phyloP scores from a whole-genome alignment of 768 basidiomycete genomes.

The Tulasnella sp. region DNA sequence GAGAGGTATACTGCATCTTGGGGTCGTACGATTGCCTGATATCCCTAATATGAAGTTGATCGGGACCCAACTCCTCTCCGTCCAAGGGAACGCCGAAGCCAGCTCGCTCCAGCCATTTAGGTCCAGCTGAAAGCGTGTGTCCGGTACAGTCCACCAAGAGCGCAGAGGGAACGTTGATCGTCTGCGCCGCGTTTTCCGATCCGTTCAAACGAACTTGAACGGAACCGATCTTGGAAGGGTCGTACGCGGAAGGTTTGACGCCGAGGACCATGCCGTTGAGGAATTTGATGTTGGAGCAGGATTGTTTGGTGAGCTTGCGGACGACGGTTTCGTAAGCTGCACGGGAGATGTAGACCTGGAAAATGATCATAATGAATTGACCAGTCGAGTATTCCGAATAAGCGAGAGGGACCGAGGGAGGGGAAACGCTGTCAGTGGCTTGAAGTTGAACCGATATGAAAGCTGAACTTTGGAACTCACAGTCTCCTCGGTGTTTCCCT shows the following conservation, averaged over 20 bases:
- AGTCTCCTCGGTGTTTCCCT: slow-evolving; percentile 6
- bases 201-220: slow-evolving; percentile 23
- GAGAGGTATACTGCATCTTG: slow-evolving; percentile 24
- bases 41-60: slow-evolving; percentile 22
- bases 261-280: slow-evolving; percentile 25
- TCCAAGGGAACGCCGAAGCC: slow-evolving; percentile 21
- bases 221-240: not conserved
- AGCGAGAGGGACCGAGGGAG: not conserved
- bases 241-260: not conserved
- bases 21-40: slow-evolving; percentile 21
- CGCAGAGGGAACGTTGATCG: slow-evolving; percentile 17
- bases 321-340: slow-evolving; percentile 25
- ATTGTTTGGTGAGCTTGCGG: slow-evolving; percentile 22
- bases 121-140: not conserved
- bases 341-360: slow-evolving; percentile 20
- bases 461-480: not conserved
- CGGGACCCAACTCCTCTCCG: slow-evolving; percentile 28
- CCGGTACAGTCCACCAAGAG: slow-evolving; percentile 22
- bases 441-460: not conserved
- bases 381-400: not conserved
- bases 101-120: not conserved
- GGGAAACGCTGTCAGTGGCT: not conserved
- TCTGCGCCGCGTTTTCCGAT: not conserved
- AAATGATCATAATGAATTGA: not conserved
- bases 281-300: slow-evolving; percentile 25